Evolutionary conservation across 2,329 filamentous ascomycete genomes (phyloP), one percentile per base, ranked within the genome.

Genomic region (Aspergillus cejpii): DNA sequence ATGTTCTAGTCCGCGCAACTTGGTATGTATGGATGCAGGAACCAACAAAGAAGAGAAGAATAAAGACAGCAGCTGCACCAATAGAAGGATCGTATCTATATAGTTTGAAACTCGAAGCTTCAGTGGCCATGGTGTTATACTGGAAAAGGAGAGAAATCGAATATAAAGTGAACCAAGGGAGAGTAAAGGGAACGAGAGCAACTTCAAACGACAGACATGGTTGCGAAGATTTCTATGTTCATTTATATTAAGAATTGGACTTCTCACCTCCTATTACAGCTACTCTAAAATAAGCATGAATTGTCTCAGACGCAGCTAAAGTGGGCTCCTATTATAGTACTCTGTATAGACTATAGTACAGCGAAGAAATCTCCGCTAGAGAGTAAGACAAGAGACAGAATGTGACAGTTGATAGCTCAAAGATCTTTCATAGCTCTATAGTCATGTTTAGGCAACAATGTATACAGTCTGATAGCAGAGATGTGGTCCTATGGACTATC

Each of bases 61-160:
- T 57, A 47, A 77, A 76, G 4, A 74, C 59, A 14, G 71, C 56
- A 1, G 73, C 76, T 0, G 67, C 73, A 0, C 67, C 59, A 0
- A 77, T 43, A 0, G 71, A 74, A 0, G 77, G 63, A 7, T 60
- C 62, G 50, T 75, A 75, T 37, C 65, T 63, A 48, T 66, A 67
- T n/a, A 60, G 48, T 39, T 60, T 51, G 7, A 45, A 37, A 28
- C 12, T 28, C 1, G 27, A 14, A 14, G 3, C 3, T 28, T 28
- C 27, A n/a, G 27, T 5, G 2, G 27, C 12, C 27, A 28, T 28
- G 12, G 10, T 28, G 12, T 28, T n/a, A 12, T 28, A 14, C 26
- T 28, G 11, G 12, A 11, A n/a, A 28, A 28, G 3, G 27, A 28
- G 27, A 28, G 27, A 14, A 12, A 28, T 28, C 8, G 11, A 28